phyloP scores from a whole-genome alignment of 2,329 filamentous ascomycete genomes.

The Diaporthe humulicola region DNA sequence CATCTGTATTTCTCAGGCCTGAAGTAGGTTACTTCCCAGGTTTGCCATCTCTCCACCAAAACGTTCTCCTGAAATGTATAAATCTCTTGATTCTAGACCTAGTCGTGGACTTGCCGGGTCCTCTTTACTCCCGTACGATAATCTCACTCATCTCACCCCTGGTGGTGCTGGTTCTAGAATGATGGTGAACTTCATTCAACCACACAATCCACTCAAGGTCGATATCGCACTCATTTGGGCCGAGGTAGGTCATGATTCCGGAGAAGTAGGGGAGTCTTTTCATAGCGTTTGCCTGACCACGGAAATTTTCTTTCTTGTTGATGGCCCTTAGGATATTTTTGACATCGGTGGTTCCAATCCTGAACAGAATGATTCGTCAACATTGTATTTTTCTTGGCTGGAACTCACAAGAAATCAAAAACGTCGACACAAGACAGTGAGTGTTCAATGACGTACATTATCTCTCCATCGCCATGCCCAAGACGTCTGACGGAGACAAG shows the following conservation, averaged over 20 bases:
- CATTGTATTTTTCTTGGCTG: not conserved
- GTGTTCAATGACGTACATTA: not conserved
- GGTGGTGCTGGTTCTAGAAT: not conserved
- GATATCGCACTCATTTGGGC: not conserved
- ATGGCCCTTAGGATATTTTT: not conserved
- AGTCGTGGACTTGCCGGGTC: too few relatives aligned
- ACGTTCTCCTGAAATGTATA: not conserved
- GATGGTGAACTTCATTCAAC: not conserved
- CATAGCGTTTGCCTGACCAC: not conserved
- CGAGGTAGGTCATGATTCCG: not conserved
- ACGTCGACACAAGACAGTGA: too few relatives aligned
- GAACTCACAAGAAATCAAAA: not conserved
- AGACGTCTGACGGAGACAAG: constrained; percentile 9
- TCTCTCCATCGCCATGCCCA: not conserved
- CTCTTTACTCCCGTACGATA: not conserved
- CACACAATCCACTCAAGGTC: not conserved
- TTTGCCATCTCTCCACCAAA: not conserved
- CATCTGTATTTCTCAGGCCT: not conserved
- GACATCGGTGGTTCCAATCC: constrained; percentile 1
- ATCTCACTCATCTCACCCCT: not conserved
- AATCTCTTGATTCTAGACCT: not conserved
- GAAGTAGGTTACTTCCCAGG: not conserved
- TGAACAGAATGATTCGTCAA: not conserved
- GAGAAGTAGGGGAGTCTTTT: not conserved
- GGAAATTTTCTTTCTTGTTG: not conserved